Base-by-base conservation (phyloP, 352 stramenopile genomes). In the Phytophthora fragariaefolia region DNA sequence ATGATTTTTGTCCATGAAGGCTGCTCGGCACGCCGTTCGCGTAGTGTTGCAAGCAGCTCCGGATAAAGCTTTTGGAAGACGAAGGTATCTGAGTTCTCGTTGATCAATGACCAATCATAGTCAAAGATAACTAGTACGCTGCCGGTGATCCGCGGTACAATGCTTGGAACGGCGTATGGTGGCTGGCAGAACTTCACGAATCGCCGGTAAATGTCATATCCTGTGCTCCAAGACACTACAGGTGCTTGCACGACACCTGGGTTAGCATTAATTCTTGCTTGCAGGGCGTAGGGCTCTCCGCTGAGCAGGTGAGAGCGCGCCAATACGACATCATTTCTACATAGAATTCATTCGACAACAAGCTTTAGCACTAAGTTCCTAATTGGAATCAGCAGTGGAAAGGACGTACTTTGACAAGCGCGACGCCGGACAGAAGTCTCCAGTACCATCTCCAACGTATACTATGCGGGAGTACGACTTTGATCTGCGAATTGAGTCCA, bases 51-150 rank as follows among this genome's bases (percentile, higher is more conserved):
- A 4, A 93, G 58, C 34, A 95, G 64, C 30, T 88, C 71, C 2
- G 87, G 82, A 43, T 90, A 82, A 5, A 93, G 67, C 58, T 76
- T 27, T 40, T 89, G 68, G 74, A 93, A 93, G 48, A 95, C 65
- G 50, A 86, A 91, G 32, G 71, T 90, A 65, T 95, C 87, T 40
- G 87, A 94, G 74, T 95, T 91, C 22, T 89, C 83, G 63, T 95
- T 88, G 49, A 95, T 77, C 45, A 95, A 71, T 26, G 80, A 95
- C 82, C 87, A 93, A 69, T 95, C 87, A 52, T 92, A 95, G 74
- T 95, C 87, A 38, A 95, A 93, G 42, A 93, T 60, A 28, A 93
- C 80, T 27, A 95, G 74, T 13, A 85, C 73, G 22, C 52, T 54
- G 18, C 52, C 42, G 6, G 58, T 50, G n/a, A 58, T 47, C 51